These are phyloP conservation scores for Ilyonectria sp. DNA, from an alignment of 2,329 filamentous ascomycete genomes.

Conservation along the genomic window DNA sequence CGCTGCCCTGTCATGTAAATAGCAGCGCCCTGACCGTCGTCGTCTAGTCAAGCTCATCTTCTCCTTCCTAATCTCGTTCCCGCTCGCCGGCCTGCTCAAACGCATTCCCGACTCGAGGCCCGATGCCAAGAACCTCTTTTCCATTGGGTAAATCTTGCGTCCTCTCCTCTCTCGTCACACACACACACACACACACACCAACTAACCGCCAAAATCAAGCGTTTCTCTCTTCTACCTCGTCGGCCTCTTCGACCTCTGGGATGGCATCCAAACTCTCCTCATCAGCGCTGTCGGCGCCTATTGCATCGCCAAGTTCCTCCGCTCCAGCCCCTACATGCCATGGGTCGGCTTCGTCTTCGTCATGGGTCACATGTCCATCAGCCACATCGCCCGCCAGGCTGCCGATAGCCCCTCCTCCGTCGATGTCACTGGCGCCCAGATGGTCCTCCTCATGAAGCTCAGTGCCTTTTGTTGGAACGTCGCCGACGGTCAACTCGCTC, in stretches of 20 bases:
- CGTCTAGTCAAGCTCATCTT: slow-evolving; percentile 90
- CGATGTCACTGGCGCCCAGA: slow-evolving; percentile 96
- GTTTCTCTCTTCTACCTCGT: slow-evolving; percentile 92
- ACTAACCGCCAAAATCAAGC: slow-evolving; percentile 56
- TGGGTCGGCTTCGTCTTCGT: slow-evolving; percentile 95
- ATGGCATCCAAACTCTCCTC: slow-evolving; percentile 82
- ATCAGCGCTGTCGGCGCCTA: slow-evolving; percentile 88
- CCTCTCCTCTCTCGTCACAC: not conserved
- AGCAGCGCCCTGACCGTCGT: slow-evolving; percentile 36
- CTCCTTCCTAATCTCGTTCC: slow-evolving; percentile 93
- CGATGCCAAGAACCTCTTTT: slow-evolving; percentile 89
- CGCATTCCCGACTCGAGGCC: slow-evolving; percentile 89
- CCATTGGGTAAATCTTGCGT: slow-evolving; percentile 72
- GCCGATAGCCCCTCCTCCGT: slow-evolving; percentile 75
- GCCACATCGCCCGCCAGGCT: slow-evolving; percentile 87
- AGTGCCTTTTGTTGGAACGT: slow-evolving; percentile 98
- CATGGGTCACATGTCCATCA: slow-evolving; percentile 96
- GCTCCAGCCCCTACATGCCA: slow-evolving; percentile 91
- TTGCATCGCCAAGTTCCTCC: slow-evolving; percentile 84
- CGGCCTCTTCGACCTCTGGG: slow-evolving; percentile 94
- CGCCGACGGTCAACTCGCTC: slow-evolving; percentile 87
- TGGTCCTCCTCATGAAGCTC: slow-evolving; percentile 99
- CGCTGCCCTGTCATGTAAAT: not conserved
- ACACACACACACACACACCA: not conserved
- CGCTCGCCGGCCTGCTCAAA: slow-evolving; percentile 89